Evolutionary conservation across 179 eudicot species (phyloP).

Genomic region (Carnegiea gigantea): DNA sequence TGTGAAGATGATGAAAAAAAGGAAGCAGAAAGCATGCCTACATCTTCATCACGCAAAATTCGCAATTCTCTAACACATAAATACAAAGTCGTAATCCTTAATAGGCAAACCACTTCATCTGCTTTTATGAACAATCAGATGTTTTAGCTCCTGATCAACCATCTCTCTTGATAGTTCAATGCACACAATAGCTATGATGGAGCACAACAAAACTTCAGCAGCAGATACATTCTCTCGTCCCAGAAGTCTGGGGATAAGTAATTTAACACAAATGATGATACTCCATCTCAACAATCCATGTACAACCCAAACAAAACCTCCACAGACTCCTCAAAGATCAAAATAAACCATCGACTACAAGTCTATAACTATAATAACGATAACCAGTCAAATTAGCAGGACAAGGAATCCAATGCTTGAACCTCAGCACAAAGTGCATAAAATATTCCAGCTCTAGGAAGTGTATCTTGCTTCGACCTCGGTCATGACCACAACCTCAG

Average conservation of each 20-base stretch:
- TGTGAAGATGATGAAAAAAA: background rate
- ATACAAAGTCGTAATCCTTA: conserved; percentile 13
- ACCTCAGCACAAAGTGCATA: background rate
- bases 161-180: background rate
- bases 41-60: conserved; percentile 1
- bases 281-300: background rate
- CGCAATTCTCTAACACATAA: conserved; percentile 7
- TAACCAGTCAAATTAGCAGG: background rate
- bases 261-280: background rate
- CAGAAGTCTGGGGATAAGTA: background rate
- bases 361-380: background rate
- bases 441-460: background rate
- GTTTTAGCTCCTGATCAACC: background rate
- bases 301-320: background rate
- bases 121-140: background rate
- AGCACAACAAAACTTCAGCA: background rate
- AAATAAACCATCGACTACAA: too few species aligned
- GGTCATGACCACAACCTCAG: background rate
- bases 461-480: background rate
- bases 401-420: background rate
- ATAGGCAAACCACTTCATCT: background rate
- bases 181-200: conserved; percentile 14
- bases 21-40: background rate
- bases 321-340: conserved; percentile 9
- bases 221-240: conserved; percentile 1